Conservation (phyloP, 345 rosid genomes). For the Arabidopsis thaliana region TAIR10.1 NC_003076.8:25290501-25291000, state of each 20-base stretch:
- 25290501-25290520: no score
- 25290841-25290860: no score
- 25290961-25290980: no score
- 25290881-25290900: no score
- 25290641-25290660: slow-evolving; percentile 12
- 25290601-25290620: neutral
- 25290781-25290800: neutral
- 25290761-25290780: neutral
- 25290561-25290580: neutral
- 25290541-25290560: fast-evolving
- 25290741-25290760: neutral
- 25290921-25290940: no score
- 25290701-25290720: neutral
- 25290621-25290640: neutral
- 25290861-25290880: no score
- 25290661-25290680: neutral
- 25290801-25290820: neutral
- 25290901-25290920: no score
- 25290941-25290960: no score
- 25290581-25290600: neutral
- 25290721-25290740: neutral
- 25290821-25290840: neutral
- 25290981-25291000: no score
- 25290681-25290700: neutral
- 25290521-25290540: no score